Evolutionary conservation across 208 protist genomes (phyloP), one percentile per base, ranked within the genome.

Genomic region (Borovskyia barvae): DNA sequence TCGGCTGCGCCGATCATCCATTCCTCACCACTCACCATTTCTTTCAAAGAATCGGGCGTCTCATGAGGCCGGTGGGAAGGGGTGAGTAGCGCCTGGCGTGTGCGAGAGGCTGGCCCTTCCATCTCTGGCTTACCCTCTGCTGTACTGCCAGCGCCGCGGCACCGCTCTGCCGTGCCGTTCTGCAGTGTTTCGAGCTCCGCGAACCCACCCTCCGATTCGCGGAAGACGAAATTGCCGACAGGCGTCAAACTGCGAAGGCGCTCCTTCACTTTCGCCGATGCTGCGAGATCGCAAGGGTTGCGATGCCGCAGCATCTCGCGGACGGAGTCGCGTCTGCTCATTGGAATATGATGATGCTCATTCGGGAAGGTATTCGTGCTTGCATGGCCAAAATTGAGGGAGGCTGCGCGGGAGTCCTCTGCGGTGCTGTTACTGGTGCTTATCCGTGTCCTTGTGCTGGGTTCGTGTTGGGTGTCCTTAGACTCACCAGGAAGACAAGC

Each of bases 181-280:
- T 50, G 30, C 0, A 6, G 2, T 14, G 29, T 2, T 32, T 14
- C 25, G 20, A 41, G 15, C 2, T 19, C 29, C 42, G 54, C 30
- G 19, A 43, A 39, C 25, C 36, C 46, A 1, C 48, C 56, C 24
- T 43, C 41, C 12, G 26, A 37, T 15, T 61, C 55, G 28, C 64
- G 70, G 46, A 79, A 83, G 9, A 82, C 48, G 7, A 73, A 30
- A 56, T 77, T 78, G 41, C 64, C 76, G 3, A 79, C 50, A 22
- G 76, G 66, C 41, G 64, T 79, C 20, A 60, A 30, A 14, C 28
- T 66, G 36, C 66, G 58, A 48, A 83, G 64, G 15, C 76, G 76
- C 20, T 70, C 24, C 46, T 39, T 28, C 29, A 74, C 55, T 43
- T 40, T 65, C 36, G 59, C 61, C 11, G 53, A 58, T 14, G 51